Percentiles rank a stretch among this genome's conserved stretches.
phyloP scores from a whole-genome alignment of 2,329 filamentous ascomycete species.

The Arthroderma sp. region DNA sequence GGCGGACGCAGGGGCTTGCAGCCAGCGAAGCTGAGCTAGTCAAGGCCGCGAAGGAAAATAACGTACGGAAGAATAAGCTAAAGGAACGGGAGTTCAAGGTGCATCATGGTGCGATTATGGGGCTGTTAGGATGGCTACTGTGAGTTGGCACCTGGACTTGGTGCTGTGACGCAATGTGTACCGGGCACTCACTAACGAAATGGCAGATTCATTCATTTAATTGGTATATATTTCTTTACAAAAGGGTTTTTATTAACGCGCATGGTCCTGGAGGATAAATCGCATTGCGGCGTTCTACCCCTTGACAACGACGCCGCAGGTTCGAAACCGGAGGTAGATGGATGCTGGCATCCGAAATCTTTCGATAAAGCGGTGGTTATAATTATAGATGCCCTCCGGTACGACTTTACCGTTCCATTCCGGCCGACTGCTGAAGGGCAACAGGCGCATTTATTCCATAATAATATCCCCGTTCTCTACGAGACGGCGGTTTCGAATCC shows the following conservation, averaged over 20 bases:
- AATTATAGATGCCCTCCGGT: slow-evolving; percentile 83
- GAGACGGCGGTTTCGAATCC: slow-evolving; percentile 64
- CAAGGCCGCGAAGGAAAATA: slow-evolving; percentile 16
- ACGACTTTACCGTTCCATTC: slow-evolving; percentile 88
- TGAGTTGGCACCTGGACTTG: slow-evolving; percentile 16
- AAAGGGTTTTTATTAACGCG: slow-evolving; percentile 88
- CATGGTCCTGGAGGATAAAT: slow-evolving; percentile 63
- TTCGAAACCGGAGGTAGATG: slow-evolving; percentile 38
- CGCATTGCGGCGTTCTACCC: slow-evolving; percentile 56
- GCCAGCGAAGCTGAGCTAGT: slow-evolving; percentile 10
- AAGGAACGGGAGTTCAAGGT: slow-evolving; percentile 27
- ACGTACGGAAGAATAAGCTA: slow-evolving; percentile 17
- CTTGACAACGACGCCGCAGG: slow-evolving; percentile 34
- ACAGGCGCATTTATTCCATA: slow-evolving; percentile 57
- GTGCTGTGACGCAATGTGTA: background rate
- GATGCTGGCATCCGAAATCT: slow-evolving; percentile 92
- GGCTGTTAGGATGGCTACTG: slow-evolving; percentile 28
- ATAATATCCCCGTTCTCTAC: slow-evolving; percentile 76
- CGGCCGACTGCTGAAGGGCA: slow-evolving; percentile 33
- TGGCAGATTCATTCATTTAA: slow-evolving; percentile 53
- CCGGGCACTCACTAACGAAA: background rate
- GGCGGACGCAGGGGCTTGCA: background rate
- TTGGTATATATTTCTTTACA: slow-evolving; percentile 83
- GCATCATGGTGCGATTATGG: slow-evolving; percentile 25
- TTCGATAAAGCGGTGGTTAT: slow-evolving; percentile 87